These are phyloP conservation scores for Verbascum thapsus DNA, from an alignment of 257 asterid species.

Conservation along the genomic window DNA sequence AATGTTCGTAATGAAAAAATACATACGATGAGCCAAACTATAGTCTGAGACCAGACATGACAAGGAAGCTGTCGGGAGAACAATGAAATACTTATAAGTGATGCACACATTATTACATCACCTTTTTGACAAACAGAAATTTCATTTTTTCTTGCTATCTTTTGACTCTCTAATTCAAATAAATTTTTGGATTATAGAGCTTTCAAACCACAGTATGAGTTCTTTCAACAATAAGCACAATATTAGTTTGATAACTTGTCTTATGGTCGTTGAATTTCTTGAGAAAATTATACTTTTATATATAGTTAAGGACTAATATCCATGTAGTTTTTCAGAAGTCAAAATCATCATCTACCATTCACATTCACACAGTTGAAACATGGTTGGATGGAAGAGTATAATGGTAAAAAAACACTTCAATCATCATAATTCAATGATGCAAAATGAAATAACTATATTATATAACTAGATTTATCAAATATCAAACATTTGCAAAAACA, in stretches of 20 bases:
- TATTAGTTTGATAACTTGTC: background rate
- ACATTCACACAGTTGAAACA: background rate
- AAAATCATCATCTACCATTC: background rate
- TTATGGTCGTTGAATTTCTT: background rate
- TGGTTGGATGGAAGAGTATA: background rate
- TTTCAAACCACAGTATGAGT: slow-evolving; percentile 24
- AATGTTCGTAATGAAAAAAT: too few relatives aligned
- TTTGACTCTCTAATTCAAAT: slow-evolving; percentile 55
- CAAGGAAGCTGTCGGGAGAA: background rate
- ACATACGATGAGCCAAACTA: background rate
- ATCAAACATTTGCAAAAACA: too few relatives aligned
- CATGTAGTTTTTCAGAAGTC: slow-evolving; percentile 20
- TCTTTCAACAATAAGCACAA: background rate
- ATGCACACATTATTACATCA: slow-evolving; percentile 35
- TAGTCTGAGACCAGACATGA: background rate
- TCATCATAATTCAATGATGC: too few relatives aligned
- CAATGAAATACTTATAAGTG: background rate
- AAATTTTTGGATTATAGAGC: slow-evolving; percentile 40
- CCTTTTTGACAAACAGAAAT: slow-evolving; percentile 39
- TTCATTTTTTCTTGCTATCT: slow-evolving; percentile 32
- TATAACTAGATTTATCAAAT: too few relatives aligned
- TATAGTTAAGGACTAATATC: background rate
- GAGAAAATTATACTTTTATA: background rate
- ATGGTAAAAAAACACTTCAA: too few relatives aligned
- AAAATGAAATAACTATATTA: too few relatives aligned